Percentiles rank a stretch among this genome's conserved stretches.
Evolutionary conservation across 208 protist genomes (phyloP).

Genomic region (Trichomonas tenax): DNA sequence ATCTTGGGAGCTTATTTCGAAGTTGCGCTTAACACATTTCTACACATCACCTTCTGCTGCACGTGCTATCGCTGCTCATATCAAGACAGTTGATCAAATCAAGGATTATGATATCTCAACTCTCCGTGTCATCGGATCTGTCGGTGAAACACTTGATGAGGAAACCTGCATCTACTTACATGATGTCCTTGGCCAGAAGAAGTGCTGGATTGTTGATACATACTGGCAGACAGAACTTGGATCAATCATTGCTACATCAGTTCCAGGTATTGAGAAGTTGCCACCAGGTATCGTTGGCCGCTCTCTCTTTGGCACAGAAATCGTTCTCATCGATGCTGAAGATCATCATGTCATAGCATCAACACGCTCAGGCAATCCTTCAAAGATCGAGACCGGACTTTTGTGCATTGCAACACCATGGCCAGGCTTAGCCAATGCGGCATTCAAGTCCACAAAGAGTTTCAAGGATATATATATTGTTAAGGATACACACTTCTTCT

Average conservation of each 20-base stretch:
- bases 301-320: conserved; percentile 85
- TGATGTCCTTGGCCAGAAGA: conserved; percentile 61
- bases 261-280: conserved; percentile 55
- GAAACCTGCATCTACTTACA: conserved; percentile 71
- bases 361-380: neutral
- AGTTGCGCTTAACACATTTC: conserved; percentile 75
- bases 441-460: conserved; percentile 62
- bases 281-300: conserved; percentile 35
- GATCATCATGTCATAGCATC: neutral
- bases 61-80: conserved; percentile 27
- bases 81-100: neutral
- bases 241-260: conserved; percentile 75
- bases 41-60: conserved; percentile 88
- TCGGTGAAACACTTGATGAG: conserved; percentile 84
- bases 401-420: conserved; percentile 65
- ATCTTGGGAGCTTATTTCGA: conserved; percentile 76
- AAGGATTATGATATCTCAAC: conserved; percentile 25
- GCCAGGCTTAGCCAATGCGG: conserved; percentile 67
- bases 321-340: conserved; percentile 57
- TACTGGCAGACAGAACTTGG: conserved; percentile 96
- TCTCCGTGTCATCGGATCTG: conserved; percentile 67
- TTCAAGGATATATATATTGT: conserved; percentile 67
- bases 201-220: conserved; percentile 77
- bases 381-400: conserved; percentile 41
- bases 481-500: conserved; percentile 69